A percentile compares a stretch with the other conserved stretches of the same genome.
Conservation (phyloP, 179 eudicot species). For the Silene vulgaris region DNA sequence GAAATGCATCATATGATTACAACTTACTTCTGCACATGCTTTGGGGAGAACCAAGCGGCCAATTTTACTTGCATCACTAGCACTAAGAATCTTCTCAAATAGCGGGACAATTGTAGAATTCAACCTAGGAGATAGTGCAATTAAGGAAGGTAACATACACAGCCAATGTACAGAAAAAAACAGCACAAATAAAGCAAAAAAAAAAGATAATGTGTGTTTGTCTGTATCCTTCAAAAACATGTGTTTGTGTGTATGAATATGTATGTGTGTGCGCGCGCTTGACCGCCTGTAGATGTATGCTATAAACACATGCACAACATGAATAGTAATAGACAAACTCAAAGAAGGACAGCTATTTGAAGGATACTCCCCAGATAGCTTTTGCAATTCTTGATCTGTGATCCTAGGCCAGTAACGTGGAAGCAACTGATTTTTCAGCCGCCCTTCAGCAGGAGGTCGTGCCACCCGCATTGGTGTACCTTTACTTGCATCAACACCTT, state of each 20-base stretch:
- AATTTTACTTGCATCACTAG: slow-evolving; percentile 99
- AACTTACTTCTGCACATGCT: slow-evolving; percentile 98
- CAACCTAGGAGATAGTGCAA: slow-evolving; percentile 48
- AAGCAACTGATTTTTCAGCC: slow-evolving; percentile 82
- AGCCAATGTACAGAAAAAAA: not conserved
- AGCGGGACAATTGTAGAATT: slow-evolving; percentile 86
- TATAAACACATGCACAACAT: not conserved
- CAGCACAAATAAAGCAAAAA: not conserved
- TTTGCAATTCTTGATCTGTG: slow-evolving; percentile 90
- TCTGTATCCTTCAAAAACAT: not conserved
- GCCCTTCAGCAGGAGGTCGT: slow-evolving; percentile 89
- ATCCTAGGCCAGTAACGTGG: slow-evolving; percentile 99
- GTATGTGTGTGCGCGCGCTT: not conserved
- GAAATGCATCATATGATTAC: slow-evolving; percentile 14
- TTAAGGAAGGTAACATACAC: slow-evolving; percentile 43
- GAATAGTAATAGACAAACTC: not conserved
- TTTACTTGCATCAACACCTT: slow-evolving; percentile 52
- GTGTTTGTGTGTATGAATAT: not conserved
- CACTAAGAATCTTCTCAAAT: slow-evolving; percentile 92
- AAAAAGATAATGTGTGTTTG: not conserved
- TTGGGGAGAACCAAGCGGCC: slow-evolving; percentile 98
- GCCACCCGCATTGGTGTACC: slow-evolving; percentile 65
- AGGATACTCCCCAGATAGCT: slow-evolving; percentile 99
- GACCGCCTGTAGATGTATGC: not conserved
- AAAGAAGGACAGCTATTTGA: slow-evolving; percentile 8